Conservation (phyloP, 129 eudicot genomes). For the Pulicaria dysenterica region DNA sequence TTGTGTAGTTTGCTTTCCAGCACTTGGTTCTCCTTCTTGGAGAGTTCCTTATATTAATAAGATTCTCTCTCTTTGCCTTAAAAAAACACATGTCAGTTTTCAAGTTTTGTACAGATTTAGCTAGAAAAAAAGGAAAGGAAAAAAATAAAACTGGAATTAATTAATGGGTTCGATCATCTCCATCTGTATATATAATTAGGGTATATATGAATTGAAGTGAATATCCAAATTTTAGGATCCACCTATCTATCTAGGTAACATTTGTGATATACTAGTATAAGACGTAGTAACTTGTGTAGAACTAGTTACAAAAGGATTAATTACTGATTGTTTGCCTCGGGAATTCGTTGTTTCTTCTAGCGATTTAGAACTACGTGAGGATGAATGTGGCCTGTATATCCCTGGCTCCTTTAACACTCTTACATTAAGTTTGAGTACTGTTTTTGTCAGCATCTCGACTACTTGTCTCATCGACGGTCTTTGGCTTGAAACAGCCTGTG, state of each 20-base stretch:
- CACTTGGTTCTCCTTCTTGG: too few species aligned
- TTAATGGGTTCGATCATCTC: too few species aligned
- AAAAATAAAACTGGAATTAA: too few species aligned
- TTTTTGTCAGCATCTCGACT: conserved; percentile 62
- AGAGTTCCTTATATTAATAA: too few species aligned
- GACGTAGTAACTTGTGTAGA: conserved; percentile 29
- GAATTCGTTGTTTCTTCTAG: conserved; percentile 33
- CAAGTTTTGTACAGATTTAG: too few species aligned
- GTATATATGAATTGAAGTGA: too few species aligned
- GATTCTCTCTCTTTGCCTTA: too few species aligned
- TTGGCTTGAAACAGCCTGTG: conserved; percentile 62
- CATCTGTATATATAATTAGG: too few species aligned
- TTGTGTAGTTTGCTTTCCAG: too few species aligned
- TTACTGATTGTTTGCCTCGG: conserved; percentile 27
- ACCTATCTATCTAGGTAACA: conserved; percentile 70
- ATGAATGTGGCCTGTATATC: conserved; percentile 36
- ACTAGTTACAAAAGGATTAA: conserved; percentile 33
- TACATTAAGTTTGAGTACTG: conserved; percentile 56
- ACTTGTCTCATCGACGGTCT: conserved; percentile 88
- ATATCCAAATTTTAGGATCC: conserved; percentile 4
- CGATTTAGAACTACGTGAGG: conserved; percentile 22
- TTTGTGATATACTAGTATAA: conserved; percentile 35
- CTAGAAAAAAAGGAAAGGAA: background rate
- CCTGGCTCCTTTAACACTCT: conserved; percentile 59
- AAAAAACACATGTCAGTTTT: too few species aligned